phyloP scores from a whole-genome alignment of 495 filamentous ascomycete genomes.

The Podospora bellae-mahoneyi region DNA sequence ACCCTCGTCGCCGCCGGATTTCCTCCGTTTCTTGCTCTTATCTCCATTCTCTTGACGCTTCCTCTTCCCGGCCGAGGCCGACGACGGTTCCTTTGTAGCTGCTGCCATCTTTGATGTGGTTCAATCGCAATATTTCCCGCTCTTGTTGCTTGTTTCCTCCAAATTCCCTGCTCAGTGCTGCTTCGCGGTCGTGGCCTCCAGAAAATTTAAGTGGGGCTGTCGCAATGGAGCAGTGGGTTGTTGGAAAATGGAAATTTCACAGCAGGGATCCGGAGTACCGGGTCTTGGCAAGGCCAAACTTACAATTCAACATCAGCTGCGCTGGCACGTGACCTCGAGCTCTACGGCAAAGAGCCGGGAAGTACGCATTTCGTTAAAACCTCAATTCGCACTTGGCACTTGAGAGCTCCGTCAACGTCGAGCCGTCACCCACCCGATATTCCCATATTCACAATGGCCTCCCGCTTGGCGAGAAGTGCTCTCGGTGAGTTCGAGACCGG shows the following conservation, averaged over 20 bases:
- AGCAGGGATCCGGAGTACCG: background rate
- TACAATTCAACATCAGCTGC: slow-evolving; percentile 9
- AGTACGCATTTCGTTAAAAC: slow-evolving; percentile 46
- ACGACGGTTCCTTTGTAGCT: slow-evolving; percentile 21
- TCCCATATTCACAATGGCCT: slow-evolving; percentile 78
- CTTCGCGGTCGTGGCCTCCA: background rate
- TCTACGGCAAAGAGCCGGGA: slow-evolving; percentile 32
- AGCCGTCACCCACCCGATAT: slow-evolving; percentile 39
- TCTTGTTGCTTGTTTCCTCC: background rate
- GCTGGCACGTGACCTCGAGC: slow-evolving; percentile 30
- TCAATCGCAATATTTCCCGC: background rate
- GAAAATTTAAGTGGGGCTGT: slow-evolving; percentile 33
- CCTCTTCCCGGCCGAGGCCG: slow-evolving; percentile 39
- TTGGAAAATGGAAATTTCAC: slow-evolving; percentile 10
- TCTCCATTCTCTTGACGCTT: slow-evolving; percentile 46
- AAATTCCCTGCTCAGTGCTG: background rate
- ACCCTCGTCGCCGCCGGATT: slow-evolving; percentile 34
- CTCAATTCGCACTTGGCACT: slow-evolving; percentile 42
- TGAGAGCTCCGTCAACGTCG: slow-evolving; percentile 37
- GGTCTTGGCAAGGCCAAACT: background rate
- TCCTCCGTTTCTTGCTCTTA: slow-evolving; percentile 49
- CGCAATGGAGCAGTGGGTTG: slow-evolving; percentile 3
- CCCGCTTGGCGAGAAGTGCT: slow-evolving; percentile 87
- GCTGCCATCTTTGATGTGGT: slow-evolving; percentile 27
- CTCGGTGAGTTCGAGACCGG: slow-evolving; percentile 63